Evolutionary conservation across 148 eudicot genomes (phyloP), one percentile per base, ranked within the genome.

Genomic region (Amaranthus palmeri): DNA sequence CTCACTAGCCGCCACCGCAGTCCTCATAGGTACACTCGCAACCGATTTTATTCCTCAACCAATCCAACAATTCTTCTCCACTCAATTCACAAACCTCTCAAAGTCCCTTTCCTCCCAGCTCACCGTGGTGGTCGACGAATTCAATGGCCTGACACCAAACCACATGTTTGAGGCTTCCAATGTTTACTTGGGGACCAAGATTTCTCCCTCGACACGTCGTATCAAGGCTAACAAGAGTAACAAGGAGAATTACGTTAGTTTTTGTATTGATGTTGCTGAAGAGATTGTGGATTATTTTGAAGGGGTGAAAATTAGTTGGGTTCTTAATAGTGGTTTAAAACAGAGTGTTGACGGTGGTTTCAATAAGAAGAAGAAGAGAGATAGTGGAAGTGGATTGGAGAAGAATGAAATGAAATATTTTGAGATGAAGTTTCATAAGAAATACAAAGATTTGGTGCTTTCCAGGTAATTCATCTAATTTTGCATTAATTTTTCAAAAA

Each of bases 81-180:
- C 82, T 17, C 55, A 72, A 56, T 6, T 87, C 58, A 61, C 6
- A n/a, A 77, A 17, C 50, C 56, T 86, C 67, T 60, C 78, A 60
- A 48, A 72, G 61, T 77, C 83, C 13, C 59, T 85, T 17, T 83
- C 88, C 52, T 72, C 88, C 46, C 74, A 83, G 44, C 65, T 87
- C 79, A 83, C 86, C 65, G 69, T 92, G 17, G 76, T 83, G n/a
- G 60, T 88, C 54, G 88, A 88, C 6, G 88, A 88, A 14, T 83
- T 64, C 61, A 76, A 83, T 12, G 89, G 88, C 52, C 72, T 88
- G 18, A 68, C 83, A 2, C 79, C 84, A 3, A 88, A 90, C 57
- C 83, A 86, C 41, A 63, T 90, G 62, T 86, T 86, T 69, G 76
- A 79, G 0, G 77, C 92, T 2, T 83, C 88, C 43, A 76, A 76